Evolutionary conservation across 202 grass and related monocot genomes (phyloP), one percentile per base, ranked within the genome.

Genomic region (Panicum virgatum): DNA sequence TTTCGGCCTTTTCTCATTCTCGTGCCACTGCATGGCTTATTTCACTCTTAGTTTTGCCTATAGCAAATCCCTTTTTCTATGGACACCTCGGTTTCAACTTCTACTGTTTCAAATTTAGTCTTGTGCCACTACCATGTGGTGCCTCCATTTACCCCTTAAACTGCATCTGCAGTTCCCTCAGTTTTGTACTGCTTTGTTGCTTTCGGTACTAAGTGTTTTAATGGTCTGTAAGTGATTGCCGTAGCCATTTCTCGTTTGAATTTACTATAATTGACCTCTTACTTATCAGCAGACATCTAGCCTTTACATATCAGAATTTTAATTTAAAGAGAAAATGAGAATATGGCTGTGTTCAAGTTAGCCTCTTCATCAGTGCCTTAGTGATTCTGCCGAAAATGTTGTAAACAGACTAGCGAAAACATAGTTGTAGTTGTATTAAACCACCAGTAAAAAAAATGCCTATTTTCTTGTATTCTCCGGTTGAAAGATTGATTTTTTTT

Each of bases 161-260:
- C 38, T 26, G 45, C 37, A 69, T 62, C 78, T 67, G 20, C 53
- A 56, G 52, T 54, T 45, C 53, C 8, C 58, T 83, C 62, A 64
- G 26, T 72, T 48, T 43, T 62, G 19, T 57, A 15, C 36, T 26
- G 47, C 32, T 71, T 62, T 52, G 30, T 37, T 39, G 18, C 52
- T 32, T 66, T 59, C 54, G 6, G 47, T 15, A 50, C 27, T 5
- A 27, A 59, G 12, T 18, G 47, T 22, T 66, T 26, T 50, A 50
- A 46, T 76, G 61, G n/a, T 64, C 3, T 37, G 12, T 34, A 13
- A 59, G 11, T 68, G 34, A 4, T 15, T 61, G 66, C 29, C n/a
- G 1, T 50, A 37, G 16, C 3, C 47, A 38, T 69, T 48, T 67
- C 15, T 20, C 75, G 60, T 15, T 66, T 16, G n/a, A 26, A 29